These are phyloP conservation scores for Chytriomyces hyalinus DNA, from an alignment of 192 early-diverging fungal genomes.

Conservation along the genomic window DNA sequence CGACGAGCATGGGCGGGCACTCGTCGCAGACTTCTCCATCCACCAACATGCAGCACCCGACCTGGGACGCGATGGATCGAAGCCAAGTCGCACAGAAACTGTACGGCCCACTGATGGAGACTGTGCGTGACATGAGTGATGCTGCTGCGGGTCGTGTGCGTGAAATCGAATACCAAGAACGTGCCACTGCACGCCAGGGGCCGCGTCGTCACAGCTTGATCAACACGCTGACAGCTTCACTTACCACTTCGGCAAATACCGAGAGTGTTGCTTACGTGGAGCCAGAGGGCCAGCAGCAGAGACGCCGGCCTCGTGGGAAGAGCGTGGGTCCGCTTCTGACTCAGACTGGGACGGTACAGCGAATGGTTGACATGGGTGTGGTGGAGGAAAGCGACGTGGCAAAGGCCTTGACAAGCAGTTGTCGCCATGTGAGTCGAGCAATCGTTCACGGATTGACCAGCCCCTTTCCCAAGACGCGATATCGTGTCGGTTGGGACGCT, in stretches of 20 bases:
- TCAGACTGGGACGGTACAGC: conserved; percentile 3
- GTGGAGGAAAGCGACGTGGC: background rate
- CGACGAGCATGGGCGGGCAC: conserved; percentile 1
- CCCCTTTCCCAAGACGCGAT: conserved; percentile 47
- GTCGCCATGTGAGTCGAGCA: conserved; percentile 39
- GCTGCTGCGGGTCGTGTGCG: conserved; percentile 8
- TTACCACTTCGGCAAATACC: background rate
- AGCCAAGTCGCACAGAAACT: conserved; percentile 15
- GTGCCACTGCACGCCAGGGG: background rate
- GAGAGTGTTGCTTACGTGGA: background rate
- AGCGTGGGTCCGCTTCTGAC: conserved; percentile 17
- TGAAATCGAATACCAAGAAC: background rate
- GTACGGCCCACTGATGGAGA: conserved; percentile 36
- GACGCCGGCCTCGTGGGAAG: conserved; percentile 7
- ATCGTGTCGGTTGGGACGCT: conserved; percentile 45
- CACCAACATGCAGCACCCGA: conserved; percentile 14
- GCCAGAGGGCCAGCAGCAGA: background rate
- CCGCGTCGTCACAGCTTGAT: background rate
- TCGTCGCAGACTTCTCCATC: background rate
- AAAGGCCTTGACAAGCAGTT: conserved; percentile 18
- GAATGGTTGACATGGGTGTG: conserved; percentile 7
- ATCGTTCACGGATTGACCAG: conserved; percentile 40
- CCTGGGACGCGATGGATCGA: conserved; percentile 31
- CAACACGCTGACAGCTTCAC: background rate
- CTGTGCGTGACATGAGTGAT: conserved; percentile 15